Evolutionary conservation across 2,329 filamentous ascomycete genomes (phyloP), one percentile per base, ranked within the genome.

Genomic region (Alternaria burnsii): DNA sequence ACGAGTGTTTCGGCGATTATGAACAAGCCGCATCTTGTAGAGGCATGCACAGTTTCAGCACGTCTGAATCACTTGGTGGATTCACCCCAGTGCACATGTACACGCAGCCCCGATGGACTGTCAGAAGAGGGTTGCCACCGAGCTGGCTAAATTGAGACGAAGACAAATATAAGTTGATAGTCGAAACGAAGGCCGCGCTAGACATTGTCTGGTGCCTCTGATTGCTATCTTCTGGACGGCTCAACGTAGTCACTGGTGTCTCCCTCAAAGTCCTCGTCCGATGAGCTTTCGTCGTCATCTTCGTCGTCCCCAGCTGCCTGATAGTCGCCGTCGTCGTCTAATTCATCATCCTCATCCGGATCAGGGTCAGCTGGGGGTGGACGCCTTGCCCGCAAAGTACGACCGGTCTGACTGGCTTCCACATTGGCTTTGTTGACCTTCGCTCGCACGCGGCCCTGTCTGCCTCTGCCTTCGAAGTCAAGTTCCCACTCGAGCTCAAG

Each of bases 401-500:
- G 67, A 10, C 66, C 61, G 26, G 66, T 52, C 54, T 36, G 32
- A 22, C 16, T 36, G 38, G 75, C 71, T 41, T 72, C 71, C n/a
- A 34, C 58, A 28, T 64, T 61, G 1, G 65, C 32, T 52, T 62
- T 73, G 68, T 75, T 81, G 3, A 82, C 77, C 60, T 80, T 82
- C 4, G 81, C 69, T 44, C 74, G 72, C 16, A 78, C 76, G 20
- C 79, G 69, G 0, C 77, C 78, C 76, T 81, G 81, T 28, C 76
- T 77, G 0, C 79, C 80, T 46, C 73, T 75, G 0, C 75, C 77
- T 9, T 77, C 71, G 54, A 83, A 82, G 54, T 80, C 76, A 47
- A 84, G 59, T 36, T 62, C 74, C 81, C 82, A 83, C 5, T 79
- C 75, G 38, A 83, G 63, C 34, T 74, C 74, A 24, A 83, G 63